phyloP scores from a whole-genome alignment of 179 eudicot species.

The Silene coronaria region DNA sequence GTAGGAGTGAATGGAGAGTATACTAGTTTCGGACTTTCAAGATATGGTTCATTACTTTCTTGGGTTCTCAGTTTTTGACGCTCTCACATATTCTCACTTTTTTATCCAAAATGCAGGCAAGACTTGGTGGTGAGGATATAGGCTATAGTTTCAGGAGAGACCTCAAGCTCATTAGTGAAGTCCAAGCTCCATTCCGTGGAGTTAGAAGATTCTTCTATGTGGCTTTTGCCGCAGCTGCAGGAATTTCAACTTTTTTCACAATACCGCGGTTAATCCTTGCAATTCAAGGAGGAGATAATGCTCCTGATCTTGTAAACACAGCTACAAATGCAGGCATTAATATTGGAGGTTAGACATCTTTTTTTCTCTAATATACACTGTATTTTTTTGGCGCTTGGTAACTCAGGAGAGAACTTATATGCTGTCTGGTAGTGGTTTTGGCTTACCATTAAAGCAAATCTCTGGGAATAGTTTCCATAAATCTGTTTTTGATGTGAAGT shows the following conservation, averaged over 20 bases:
- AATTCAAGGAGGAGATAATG: constrained; percentile 71
- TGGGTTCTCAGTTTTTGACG: background rate
- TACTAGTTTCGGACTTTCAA: background rate
- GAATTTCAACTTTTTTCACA: constrained; percentile 75
- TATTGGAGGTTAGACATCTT: constrained; percentile 57
- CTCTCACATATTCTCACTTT: background rate
- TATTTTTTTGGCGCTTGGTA: background rate
- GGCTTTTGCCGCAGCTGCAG: constrained; percentile 94
- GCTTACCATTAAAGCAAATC: background rate
- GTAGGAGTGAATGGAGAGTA: no score
- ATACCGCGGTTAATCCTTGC: constrained; percentile 74
- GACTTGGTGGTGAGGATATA: constrained; percentile 90
- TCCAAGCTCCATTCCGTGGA: constrained; percentile 99
- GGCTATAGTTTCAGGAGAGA: constrained; percentile 94
- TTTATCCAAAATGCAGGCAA: constrained; percentile 46
- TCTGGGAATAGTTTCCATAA: background rate
- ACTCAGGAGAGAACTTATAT: background rate
- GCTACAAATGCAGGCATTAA: constrained; percentile 76
- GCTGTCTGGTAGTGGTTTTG: constrained; percentile 6
- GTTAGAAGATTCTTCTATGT: constrained; percentile 83
- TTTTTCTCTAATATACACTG: background rate
- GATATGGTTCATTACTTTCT: background rate
- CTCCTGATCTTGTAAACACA: constrained; percentile 72
- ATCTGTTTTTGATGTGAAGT: constrained; percentile 2
- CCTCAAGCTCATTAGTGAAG: constrained; percentile 97